These are phyloP conservation scores for Pleurotus citrinopileatus DNA, from an alignment of 768 basidiomycete genomes.

Conservation along the genomic window DNA sequence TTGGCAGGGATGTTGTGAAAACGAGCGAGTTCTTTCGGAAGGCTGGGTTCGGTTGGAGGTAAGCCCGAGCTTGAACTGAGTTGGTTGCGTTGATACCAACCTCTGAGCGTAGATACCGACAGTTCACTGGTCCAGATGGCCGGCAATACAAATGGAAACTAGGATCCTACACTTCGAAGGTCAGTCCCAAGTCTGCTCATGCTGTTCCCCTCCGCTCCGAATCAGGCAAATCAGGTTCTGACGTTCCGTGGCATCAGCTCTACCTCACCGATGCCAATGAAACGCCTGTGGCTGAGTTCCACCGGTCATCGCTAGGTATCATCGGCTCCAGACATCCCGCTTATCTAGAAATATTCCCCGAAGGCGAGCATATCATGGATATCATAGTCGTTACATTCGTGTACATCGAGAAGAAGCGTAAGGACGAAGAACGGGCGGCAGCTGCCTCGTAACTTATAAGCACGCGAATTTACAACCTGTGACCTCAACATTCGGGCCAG, in stretches of 20 bases:
- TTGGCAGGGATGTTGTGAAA: neutral
- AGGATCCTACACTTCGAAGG: neutral
- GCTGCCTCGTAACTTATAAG: neutral
- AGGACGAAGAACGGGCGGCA: constrained; percentile 11
- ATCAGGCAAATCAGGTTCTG: neutral
- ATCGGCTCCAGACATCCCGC: constrained; percentile 11
- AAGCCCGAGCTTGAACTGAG: neutral
- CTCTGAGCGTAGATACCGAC: neutral
- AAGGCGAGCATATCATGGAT: constrained; percentile 23
- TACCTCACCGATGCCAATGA: constrained; percentile 18
- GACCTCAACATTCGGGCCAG: too few species aligned
- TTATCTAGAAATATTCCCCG: constrained; percentile 20
- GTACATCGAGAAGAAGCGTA: constrained; percentile 24
- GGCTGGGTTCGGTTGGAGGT: neutral
- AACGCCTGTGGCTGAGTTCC: constrained; percentile 19
- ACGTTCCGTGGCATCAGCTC: constrained; percentile 11
- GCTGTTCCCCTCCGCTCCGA: neutral
- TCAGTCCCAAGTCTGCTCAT: neutral
- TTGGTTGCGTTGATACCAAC: neutral
- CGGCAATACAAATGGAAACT: constrained; percentile 9
- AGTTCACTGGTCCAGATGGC: constrained; percentile 4
- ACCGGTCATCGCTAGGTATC: constrained; percentile 12
- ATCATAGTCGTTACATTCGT: constrained; percentile 27
- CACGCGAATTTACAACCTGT: too few species aligned
- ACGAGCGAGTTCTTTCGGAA: neutral